phyloP scores from a whole-genome alignment of 495 filamentous ascomycete genomes.

The Viridothelium virens region DNA sequence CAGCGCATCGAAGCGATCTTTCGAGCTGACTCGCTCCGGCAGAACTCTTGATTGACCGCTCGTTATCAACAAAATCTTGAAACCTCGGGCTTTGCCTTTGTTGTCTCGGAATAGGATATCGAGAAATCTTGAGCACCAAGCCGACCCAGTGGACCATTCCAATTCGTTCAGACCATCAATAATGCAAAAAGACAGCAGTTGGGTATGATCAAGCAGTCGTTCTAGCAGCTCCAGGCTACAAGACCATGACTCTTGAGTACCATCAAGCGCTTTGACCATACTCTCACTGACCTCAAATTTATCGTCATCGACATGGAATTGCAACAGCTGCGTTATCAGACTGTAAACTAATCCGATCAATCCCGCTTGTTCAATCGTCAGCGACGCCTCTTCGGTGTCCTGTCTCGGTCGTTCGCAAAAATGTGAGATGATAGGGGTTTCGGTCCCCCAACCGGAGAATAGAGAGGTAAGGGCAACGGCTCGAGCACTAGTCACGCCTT shows the following conservation, averaged over 20 bases:
- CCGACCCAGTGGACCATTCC: neutral
- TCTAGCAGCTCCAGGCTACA: neutral
- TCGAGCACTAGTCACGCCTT: neutral
- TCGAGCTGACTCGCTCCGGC: neutral
- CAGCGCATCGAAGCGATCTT: slow-evolving; percentile 2
- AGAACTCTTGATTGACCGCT: neutral
- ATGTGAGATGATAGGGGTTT: neutral
- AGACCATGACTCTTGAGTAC: neutral
- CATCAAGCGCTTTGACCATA: neutral
- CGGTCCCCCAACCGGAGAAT: neutral
- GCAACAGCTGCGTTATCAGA: neutral
- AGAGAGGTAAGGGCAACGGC: neutral
- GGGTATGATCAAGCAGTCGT: neutral
- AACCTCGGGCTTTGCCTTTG: neutral
- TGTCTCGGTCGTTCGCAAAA: neutral
- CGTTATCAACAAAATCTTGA: neutral
- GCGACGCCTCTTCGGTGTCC: neutral
- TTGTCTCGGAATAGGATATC: neutral
- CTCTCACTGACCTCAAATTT: neutral
- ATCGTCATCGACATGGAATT: neutral
- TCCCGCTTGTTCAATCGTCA: neutral
- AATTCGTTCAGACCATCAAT: neutral
- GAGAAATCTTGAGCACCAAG: neutral
- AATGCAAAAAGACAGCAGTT: neutral
- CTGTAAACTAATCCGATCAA: neutral